These are phyloP conservation scores for Claviceps paspali DNA, from an alignment of 2,329 filamentous ascomycete genomes.

Conservation along the genomic window DNA sequence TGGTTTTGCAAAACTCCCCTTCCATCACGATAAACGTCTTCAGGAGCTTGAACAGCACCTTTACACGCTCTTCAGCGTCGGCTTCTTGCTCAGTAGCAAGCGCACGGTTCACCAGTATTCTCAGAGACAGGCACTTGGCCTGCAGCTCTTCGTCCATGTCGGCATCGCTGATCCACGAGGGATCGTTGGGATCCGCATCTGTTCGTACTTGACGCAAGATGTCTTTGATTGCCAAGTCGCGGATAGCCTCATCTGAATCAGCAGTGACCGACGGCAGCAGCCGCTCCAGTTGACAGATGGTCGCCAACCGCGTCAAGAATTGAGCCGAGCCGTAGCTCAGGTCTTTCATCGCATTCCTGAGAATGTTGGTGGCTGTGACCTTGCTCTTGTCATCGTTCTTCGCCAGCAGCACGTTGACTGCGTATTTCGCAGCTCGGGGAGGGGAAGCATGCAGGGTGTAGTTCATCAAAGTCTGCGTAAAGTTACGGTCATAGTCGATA, in stretches of 20 bases:
- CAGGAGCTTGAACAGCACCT: slow-evolving; percentile 62
- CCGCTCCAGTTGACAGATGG: slow-evolving; percentile 61
- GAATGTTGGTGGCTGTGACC: slow-evolving; percentile 70
- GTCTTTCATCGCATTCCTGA: slow-evolving; percentile 59
- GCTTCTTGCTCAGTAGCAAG: slow-evolving; percentile 41
- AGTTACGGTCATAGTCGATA: slow-evolving; percentile 65
- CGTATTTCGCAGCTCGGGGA: slow-evolving; percentile 78
- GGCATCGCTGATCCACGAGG: slow-evolving; percentile 52
- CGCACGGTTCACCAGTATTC: slow-evolving; percentile 73
- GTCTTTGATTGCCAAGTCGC: slow-evolving; percentile 61
- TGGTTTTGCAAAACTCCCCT: slow-evolving; percentile 65
- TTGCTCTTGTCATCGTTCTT: slow-evolving; percentile 57
- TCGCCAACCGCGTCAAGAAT: slow-evolving; percentile 61
- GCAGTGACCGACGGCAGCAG: slow-evolving; percentile 58
- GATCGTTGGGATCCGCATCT: slow-evolving; percentile 38
- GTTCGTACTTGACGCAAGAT: slow-evolving; percentile 57
- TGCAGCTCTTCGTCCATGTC: slow-evolving; percentile 65
- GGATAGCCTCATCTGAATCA: slow-evolving; percentile 60
- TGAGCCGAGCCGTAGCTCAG: slow-evolving; percentile 58
- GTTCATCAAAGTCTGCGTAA: slow-evolving; percentile 63
- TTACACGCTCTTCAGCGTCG: slow-evolving; percentile 42
- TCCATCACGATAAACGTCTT: slow-evolving; percentile 59
- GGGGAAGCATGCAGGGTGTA: slow-evolving; percentile 76
- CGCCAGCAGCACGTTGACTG: slow-evolving; percentile 75
- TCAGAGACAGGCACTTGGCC: slow-evolving; percentile 72